phyloP scores from a whole-genome alignment of 345 rosid genomes.

The Anacardium occidentale region DNA sequence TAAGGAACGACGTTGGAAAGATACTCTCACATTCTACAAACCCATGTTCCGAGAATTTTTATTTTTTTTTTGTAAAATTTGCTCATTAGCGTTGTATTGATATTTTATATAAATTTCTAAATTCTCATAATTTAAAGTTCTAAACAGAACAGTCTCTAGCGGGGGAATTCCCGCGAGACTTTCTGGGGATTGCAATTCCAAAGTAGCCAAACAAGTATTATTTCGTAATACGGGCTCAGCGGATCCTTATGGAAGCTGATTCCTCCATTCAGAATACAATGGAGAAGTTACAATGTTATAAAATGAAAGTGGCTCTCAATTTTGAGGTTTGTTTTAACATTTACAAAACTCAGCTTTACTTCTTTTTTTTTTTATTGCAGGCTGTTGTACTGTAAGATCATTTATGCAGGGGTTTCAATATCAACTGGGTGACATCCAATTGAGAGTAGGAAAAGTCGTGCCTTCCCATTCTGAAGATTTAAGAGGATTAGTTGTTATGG shows the following conservation, averaged over 20 bases:
- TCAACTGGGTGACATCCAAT: slow-evolving; percentile 79
- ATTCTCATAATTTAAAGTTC: neutral
- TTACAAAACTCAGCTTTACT: too few relatives aligned
- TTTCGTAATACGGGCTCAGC: slow-evolving; percentile 64
- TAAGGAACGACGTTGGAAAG: slow-evolving; percentile 93
- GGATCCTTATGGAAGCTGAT: slow-evolving; percentile 77
- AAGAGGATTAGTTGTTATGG: slow-evolving; percentile 93
- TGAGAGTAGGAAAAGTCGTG: slow-evolving; percentile 88
- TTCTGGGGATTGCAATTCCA: slow-evolving; percentile 67
- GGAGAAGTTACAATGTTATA: slow-evolving; percentile 96
- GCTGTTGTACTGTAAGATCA: neutral
- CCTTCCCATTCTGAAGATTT: slow-evolving; percentile 77
- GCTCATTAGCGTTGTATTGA: neutral
- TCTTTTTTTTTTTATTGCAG: neutral
- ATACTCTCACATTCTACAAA: slow-evolving; percentile 67
- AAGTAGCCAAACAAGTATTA: slow-evolving; percentile 83
- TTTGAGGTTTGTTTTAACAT: slow-evolving; percentile 50
- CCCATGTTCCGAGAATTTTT: slow-evolving; percentile 52
- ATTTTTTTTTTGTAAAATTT: neutral
- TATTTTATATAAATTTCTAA: neutral
- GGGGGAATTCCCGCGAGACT: slow-evolving; percentile 73
- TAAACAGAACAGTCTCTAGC: slow-evolving; percentile 48
- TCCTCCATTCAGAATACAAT: slow-evolving; percentile 74
- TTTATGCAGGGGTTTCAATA: slow-evolving; percentile 76
- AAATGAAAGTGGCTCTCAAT: slow-evolving; percentile 66